Conservation (phyloP, 1,284 basidiomycete species). For the Athelia psychrophila region DNA sequence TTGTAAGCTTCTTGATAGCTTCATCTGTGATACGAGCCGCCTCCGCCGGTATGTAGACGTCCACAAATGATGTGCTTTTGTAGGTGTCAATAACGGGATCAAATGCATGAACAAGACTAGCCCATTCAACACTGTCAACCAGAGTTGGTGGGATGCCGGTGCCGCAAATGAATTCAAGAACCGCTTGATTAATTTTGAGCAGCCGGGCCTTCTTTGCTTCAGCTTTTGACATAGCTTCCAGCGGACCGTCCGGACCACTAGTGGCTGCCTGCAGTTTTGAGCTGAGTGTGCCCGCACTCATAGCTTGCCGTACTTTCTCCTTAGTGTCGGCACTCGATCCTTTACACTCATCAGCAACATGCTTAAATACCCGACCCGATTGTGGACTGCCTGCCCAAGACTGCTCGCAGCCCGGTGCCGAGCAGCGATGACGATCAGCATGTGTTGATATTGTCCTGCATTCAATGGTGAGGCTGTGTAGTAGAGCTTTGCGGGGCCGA, state of each 20-base stretch:
- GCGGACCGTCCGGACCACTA: neutral
- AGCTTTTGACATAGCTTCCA: neutral
- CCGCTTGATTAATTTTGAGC: neutral
- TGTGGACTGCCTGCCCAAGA: neutral
- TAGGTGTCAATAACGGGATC: neutral
- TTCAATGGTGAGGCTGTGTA: neutral
- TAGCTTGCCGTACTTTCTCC: neutral
- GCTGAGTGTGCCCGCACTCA: neutral
- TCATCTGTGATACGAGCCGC: neutral
- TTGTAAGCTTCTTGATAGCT: slow-evolving; percentile 3
- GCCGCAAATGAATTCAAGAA: neutral
- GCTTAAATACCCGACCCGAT: neutral
- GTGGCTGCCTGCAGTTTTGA: neutral
- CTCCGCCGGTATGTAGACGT: slow-evolving; percentile 6
- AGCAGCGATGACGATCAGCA: neutral
- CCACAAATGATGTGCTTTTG: neutral
- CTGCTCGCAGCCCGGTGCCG: neutral
- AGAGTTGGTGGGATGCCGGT: neutral
- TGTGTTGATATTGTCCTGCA: neutral
- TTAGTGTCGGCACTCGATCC: neutral
- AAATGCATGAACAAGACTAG: neutral
- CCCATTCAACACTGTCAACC: neutral
- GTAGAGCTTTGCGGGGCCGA: neutral
- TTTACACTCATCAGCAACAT: neutral
- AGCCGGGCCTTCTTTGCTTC: neutral